phyloP scores from a whole-genome alignment of 179 eudicot species.

The Beta lomatogona region DNA sequence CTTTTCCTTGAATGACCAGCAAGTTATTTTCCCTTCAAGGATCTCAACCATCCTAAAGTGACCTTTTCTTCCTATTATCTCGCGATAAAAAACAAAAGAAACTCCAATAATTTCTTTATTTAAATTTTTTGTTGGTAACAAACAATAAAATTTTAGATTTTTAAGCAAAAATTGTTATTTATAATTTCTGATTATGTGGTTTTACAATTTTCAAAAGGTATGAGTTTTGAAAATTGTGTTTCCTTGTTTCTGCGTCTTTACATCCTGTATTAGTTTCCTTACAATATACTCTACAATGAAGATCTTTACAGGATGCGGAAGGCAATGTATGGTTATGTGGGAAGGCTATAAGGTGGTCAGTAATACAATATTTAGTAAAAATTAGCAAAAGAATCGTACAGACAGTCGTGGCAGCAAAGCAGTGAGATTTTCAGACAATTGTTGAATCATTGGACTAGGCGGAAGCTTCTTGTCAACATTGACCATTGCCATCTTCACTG shows the following conservation, averaged over 20 bases:
- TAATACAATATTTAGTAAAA: neutral
- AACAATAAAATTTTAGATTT: neutral
- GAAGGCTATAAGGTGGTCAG: neutral
- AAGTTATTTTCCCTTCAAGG: neutral
- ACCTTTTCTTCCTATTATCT: neutral
- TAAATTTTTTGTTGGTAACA: neutral
- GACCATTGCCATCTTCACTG: conserved; percentile 69
- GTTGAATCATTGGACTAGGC: conserved; percentile 39
- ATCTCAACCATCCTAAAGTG: neutral
- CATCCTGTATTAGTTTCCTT: neutral
- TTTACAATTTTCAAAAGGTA: no score
- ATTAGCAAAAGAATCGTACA: conserved; percentile 42
- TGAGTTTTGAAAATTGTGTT: neutral
- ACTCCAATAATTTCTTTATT: neutral
- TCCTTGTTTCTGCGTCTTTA: neutral
- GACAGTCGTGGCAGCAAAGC: conserved; percentile 68
- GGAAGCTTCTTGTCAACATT: conserved; percentile 43
- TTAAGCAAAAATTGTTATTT: no score
- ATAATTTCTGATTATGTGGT: no score
- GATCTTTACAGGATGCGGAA: neutral
- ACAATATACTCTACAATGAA: neutral
- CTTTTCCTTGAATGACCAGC: no score
- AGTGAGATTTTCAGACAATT: conserved; percentile 52
- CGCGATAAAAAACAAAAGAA: neutral
- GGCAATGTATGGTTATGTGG: neutral